phyloP scores from a whole-genome alignment of 177 flowering plant species.

The Vitis hybrid region DNA sequence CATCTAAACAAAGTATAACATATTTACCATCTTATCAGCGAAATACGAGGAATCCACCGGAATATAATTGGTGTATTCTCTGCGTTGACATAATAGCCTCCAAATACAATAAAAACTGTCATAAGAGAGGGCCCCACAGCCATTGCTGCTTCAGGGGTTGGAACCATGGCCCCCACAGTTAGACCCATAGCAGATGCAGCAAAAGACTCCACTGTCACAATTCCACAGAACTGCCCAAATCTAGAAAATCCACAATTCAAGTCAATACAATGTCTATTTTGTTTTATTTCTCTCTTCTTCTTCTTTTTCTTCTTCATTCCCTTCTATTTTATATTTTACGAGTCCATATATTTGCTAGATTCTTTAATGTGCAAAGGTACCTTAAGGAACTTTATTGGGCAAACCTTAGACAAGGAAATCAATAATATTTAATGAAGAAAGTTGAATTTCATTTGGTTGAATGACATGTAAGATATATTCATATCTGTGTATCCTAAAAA shows the following conservation, averaged over 20 bases:
- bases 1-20: background rate
- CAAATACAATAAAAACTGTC: conserved; percentile 98
- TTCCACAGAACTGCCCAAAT: conserved; percentile 90
- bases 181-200: conserved; percentile 99
- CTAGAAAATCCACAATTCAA: conserved; percentile 33
- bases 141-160: conserved; percentile 95
- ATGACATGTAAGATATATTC: too few relatives aligned
- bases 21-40: conserved; percentile 94
- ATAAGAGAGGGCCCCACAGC: conserved; percentile 97
- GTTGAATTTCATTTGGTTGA: too few relatives aligned
- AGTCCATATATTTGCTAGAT: too few relatives aligned
- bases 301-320: too few relatives aligned
- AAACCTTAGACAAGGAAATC: too few relatives aligned
- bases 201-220: conserved; percentile 92
- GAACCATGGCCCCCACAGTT: conserved; percentile 97
- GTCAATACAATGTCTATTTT: conserved; percentile 4
- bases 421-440: too few relatives aligned
- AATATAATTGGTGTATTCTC: conserved; percentile 89
- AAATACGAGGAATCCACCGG: conserved; percentile 91
- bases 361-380: too few relatives aligned
- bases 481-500: too few relatives aligned
- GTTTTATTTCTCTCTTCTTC: too few relatives aligned
- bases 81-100: conserved; percentile 92
- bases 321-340: too few relatives aligned
- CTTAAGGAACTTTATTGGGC: too few relatives aligned